A percentile compares a stretch with the other conserved stretches of the same genome.
Conservation (phyloP, 306 rosid genomes). For the Cyamopsis tetragonoloba region DNA sequence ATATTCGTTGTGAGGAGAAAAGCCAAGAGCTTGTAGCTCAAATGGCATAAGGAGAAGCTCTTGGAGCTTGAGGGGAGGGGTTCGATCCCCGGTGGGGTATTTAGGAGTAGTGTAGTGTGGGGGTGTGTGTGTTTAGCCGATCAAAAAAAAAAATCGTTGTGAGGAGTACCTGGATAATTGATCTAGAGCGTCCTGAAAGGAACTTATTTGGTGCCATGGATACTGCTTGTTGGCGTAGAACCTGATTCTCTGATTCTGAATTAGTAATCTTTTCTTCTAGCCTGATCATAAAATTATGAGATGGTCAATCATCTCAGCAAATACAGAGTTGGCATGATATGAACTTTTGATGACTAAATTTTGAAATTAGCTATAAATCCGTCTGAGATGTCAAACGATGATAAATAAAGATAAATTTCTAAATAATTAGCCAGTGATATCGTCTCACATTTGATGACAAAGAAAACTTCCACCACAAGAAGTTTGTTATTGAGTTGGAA, state of each 20-base stretch:
- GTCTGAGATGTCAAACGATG: background rate
- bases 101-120: too few species aligned
- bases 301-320: constrained; percentile 25
- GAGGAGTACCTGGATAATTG: constrained; percentile 62
- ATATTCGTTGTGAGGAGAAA: constrained; percentile 3
- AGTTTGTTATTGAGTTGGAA: constrained; percentile 15
- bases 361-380: constrained; percentile 7
- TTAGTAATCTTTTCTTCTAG: constrained; percentile 73
- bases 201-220: constrained; percentile 80
- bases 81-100: too few species aligned
- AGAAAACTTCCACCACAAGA: constrained; percentile 12
- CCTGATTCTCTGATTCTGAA: constrained; percentile 77
- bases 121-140: too few species aligned
- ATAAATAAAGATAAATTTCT: background rate
- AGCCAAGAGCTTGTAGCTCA: too few species aligned
- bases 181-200: constrained; percentile 75
- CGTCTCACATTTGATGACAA: background rate
- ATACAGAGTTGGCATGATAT: constrained; percentile 8
- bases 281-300: constrained; percentile 44
- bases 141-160: too few species aligned
- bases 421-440: constrained; percentile 4
- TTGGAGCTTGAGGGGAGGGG: too few species aligned
- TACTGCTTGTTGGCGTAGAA: constrained; percentile 75
- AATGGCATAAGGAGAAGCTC: too few species aligned
- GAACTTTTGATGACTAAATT: constrained; percentile 16